Percentiles rank a stretch among this genome's conserved stretches.
Conservation (phyloP, 345 rosid species). For the Eucalyptus urophylla region DNA sequence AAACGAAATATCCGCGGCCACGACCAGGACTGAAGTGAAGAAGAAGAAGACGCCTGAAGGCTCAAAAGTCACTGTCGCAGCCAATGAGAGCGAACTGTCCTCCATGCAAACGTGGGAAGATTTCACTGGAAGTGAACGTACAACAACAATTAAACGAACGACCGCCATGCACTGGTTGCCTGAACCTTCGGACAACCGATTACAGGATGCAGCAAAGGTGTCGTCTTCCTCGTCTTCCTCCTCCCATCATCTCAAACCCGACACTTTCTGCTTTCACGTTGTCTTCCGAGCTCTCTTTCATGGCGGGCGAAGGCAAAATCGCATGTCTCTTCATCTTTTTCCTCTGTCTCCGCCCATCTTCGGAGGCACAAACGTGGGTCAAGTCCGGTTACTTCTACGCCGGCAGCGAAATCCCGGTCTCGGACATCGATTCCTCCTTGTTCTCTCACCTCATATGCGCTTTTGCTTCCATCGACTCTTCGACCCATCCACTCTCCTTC, state of each 20-base stretch:
- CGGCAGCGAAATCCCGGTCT: not conserved
- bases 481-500: constrained; percentile 1
- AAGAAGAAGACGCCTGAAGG: not conserved
- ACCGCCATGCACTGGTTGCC: no score
- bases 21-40: not conserved
- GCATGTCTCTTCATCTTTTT: not conserved
- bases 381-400: constrained; percentile 10
- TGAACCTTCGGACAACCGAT: not conserved
- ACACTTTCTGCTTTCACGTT: not conserved
- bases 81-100: not conserved
- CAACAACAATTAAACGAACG: no score
- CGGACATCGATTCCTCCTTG: constrained; percentile 9
- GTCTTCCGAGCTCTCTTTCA: not conserved
- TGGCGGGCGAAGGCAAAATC: not conserved
- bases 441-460: constrained; percentile 21
- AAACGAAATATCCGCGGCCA: not conserved
- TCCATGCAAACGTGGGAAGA: not conserved
- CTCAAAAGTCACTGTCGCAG: not conserved
- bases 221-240: not conserved
- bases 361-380: constrained; percentile 9
- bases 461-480: constrained; percentile 4
- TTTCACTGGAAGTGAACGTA: not conserved
- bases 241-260: not conserved
- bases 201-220: not conserved
- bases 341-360: not conserved